phyloP scores from a whole-genome alignment of 2,329 filamentous ascomycete species.

The Fusarium miscanthi region DNA sequence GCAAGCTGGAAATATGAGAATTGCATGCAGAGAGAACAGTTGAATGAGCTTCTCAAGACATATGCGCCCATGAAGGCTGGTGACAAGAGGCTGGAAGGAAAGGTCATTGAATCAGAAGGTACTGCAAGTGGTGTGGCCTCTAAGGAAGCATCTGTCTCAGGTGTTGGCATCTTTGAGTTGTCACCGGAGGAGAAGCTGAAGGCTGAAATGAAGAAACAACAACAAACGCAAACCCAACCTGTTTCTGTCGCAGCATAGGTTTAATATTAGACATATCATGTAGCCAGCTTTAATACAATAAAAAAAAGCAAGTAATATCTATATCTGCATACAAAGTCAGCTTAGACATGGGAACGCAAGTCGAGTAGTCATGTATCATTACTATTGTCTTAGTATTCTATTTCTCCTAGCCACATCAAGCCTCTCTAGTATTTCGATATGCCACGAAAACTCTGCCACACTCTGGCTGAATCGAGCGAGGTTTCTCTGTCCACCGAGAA shows the following conservation, averaged over 20 bases:
- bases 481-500: constrained; percentile 1
- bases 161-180: constrained; percentile 47
- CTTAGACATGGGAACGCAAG: rapidly evolving
- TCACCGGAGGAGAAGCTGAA: constrained; percentile 40
- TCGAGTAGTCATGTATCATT: neutral
- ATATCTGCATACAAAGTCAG: rapidly evolving
- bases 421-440: constrained; percentile 1
- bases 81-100: constrained; percentile 42
- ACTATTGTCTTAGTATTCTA: neutral
- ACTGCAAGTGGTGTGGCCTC: neutral
- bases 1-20: constrained; percentile 63
- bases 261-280: rapidly evolving
- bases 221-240: neutral
- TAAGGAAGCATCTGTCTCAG: constrained; percentile 38
- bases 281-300: neutral
- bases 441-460: constrained; percentile 14
- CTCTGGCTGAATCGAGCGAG: neutral
- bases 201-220: neutral
- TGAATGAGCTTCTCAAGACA: constrained; percentile 61
- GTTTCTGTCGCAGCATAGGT: neutral
- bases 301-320: neutral
- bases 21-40: constrained; percentile 60
- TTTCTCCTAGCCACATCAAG: neutral
- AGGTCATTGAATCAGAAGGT: constrained; percentile 39
- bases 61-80: constrained; percentile 52